Conservation (phyloP, 306 rosid species). For the Vicia faba region DNA sequence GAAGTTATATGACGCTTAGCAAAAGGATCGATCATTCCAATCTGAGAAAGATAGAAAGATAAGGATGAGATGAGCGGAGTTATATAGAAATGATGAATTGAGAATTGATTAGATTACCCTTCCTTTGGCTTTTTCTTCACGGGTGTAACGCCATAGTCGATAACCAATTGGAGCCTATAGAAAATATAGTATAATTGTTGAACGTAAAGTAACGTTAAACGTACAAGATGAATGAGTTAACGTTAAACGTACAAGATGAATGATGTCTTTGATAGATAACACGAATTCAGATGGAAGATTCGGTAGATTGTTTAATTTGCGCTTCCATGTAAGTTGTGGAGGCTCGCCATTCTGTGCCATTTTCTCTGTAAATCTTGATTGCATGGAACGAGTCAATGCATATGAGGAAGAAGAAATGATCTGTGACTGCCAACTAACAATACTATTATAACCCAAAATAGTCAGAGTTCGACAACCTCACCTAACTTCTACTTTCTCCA, state of each 20-base stretch:
- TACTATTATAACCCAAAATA: too few relatives aligned
- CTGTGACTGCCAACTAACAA: too few relatives aligned
- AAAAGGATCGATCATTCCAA: constrained; percentile 64
- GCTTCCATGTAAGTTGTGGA: constrained; percentile 75
- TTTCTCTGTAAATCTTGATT: too few relatives aligned
- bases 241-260: constrained; percentile 37
- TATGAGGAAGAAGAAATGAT: too few relatives aligned
- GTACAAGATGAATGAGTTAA: constrained; percentile 42
- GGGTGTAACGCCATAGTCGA: constrained; percentile 66
- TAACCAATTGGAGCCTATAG: constrained; percentile 76
- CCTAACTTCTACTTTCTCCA: too few relatives aligned
- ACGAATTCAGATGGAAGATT: constrained; percentile 41
- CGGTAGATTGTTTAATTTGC: constrained; percentile 57
- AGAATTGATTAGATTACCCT: constrained; percentile 52
- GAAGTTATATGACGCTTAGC: constrained; percentile 56
- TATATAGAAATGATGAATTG: constrained; percentile 14
- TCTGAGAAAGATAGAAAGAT: constrained; percentile 44
- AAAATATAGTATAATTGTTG: too few relatives aligned
- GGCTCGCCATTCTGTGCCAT: background rate
- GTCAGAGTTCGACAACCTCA: too few relatives aligned
- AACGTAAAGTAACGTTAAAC: too few relatives aligned
- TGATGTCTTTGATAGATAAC: constrained; percentile 56
- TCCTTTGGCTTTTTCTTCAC: constrained; percentile 71
- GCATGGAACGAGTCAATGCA: too few relatives aligned
- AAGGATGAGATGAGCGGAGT: background rate